phyloP scores from a whole-genome alignment of 2,329 filamentous ascomycete genomes.

The Blastomyces silverae region DNA sequence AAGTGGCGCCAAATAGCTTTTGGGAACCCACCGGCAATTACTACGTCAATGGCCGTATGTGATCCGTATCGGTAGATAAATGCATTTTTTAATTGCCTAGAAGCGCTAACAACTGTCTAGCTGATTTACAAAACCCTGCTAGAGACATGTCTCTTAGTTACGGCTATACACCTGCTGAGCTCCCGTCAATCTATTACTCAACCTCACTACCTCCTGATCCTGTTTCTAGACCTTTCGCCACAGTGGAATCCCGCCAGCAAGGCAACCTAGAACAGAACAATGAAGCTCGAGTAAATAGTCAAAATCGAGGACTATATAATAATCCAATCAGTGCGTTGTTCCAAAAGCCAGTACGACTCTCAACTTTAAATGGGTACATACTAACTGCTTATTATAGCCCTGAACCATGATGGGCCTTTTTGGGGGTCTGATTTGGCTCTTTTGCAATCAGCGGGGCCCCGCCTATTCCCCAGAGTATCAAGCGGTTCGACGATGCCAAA shows the following conservation, averaged over 20 bases:
- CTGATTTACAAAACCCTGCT: background rate
- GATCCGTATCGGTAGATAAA: background rate
- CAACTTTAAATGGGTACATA: background rate
- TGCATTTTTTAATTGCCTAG: too few relatives aligned
- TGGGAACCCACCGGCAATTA: background rate
- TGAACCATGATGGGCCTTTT: background rate
- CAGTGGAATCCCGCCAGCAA: background rate
- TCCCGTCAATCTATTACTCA: background rate
- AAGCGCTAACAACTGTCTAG: background rate
- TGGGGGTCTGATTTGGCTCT: background rate
- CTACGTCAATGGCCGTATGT: background rate
- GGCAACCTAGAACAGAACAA: background rate
- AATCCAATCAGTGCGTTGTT: background rate
- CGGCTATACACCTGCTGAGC: background rate
- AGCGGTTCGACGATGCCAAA: background rate
- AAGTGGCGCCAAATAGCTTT: background rate
- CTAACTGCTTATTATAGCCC: conserved; percentile 1
- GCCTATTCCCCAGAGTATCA: background rate
- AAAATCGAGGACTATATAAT: background rate
- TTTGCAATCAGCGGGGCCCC: background rate
- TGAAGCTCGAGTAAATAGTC: background rate
- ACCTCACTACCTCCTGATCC: background rate
- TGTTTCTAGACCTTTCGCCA: background rate
- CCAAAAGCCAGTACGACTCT: background rate
- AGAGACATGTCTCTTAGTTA: background rate